Percentiles rank a stretch among this genome's conserved stretches.
Evolutionary conservation across 768 basidiomycete genomes (phyloP).

Genomic region (Cystoderma amianthinum): DNA sequence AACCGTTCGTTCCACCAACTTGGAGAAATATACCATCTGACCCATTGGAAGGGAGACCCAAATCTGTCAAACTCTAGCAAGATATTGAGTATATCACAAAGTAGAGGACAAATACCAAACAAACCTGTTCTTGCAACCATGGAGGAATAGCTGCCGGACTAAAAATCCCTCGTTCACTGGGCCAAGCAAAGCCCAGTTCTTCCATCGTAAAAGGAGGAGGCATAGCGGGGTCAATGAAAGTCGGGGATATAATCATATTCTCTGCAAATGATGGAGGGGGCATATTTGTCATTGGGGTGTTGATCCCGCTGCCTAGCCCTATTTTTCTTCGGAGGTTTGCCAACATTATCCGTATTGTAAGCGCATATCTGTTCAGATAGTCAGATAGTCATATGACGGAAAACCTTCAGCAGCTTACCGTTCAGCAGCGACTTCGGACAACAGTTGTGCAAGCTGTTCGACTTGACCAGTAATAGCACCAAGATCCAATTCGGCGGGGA

Average conservation of each 20-base stretch:
- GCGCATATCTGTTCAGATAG: conserved; percentile 58
- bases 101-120: conserved; percentile 15
- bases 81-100: conserved; percentile 4
- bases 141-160: conserved; percentile 79
- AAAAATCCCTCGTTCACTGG: conserved; percentile 56
- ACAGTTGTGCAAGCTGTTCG: conserved; percentile 82
- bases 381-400: not conserved
- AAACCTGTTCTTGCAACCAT: conserved; percentile 88
- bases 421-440: conserved; percentile 92
- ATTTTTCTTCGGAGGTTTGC: conserved; percentile 87
- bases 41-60: conserved; percentile 88
- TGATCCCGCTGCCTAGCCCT: conserved; percentile 48
- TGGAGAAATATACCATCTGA: conserved; percentile 87
- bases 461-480: conserved; percentile 74
- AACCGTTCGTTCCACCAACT: conserved; percentile 62
- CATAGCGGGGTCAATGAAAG: conserved; percentile 44
- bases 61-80: conserved; percentile 73
- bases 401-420: no score
- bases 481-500: conserved; percentile 80
- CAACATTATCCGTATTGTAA: conserved; percentile 90
- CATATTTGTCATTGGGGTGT: conserved; percentile 40
- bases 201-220: conserved; percentile 75
- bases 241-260: conserved; percentile 55
- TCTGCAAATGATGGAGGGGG: conserved; percentile 47
- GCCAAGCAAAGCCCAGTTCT: conserved; percentile 77